These are phyloP conservation scores for Arachis stenosperma DNA, from an alignment of 306 rosid species.

Conservation along the genomic window DNA sequence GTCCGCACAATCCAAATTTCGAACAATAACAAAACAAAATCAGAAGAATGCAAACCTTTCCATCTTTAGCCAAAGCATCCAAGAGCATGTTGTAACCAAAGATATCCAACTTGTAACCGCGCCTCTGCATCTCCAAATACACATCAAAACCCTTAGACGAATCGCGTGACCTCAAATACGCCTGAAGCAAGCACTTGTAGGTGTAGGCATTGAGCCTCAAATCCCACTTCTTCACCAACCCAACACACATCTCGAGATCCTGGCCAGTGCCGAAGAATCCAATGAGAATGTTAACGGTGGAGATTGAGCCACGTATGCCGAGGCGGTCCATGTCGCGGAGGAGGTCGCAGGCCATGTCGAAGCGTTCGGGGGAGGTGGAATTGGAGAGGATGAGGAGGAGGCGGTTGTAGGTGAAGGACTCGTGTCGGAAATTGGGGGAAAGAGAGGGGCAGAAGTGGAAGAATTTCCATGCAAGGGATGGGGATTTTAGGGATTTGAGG, in stretches of 20 bases:
- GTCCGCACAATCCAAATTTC: background rate
- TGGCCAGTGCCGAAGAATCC: slow-evolving; percentile 60
- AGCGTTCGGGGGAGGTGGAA: slow-evolving; percentile 56
- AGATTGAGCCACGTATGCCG: slow-evolving; percentile 64
- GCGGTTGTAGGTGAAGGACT: slow-evolving; percentile 77
- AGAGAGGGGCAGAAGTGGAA: slow-evolving; percentile 79
- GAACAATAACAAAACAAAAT: background rate
- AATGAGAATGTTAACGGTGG: slow-evolving; percentile 77
- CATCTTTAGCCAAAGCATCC: slow-evolving; percentile 78
- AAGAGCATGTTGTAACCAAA: slow-evolving; percentile 80
- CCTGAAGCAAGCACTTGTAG: slow-evolving; percentile 90
- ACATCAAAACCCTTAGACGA: slow-evolving; percentile 55
- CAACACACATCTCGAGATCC: slow-evolving; percentile 59
- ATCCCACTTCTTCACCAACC: slow-evolving; percentile 77
- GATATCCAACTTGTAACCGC: slow-evolving; percentile 68
- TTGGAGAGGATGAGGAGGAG: slow-evolving; percentile 83
- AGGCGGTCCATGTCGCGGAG: slow-evolving; percentile 63
- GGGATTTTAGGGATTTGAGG: slow-evolving; percentile 65
- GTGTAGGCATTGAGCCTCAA: slow-evolving; percentile 72
- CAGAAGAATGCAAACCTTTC: slow-evolving; percentile 52
- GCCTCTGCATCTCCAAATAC: slow-evolving; percentile 58
- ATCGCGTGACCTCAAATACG: slow-evolving; percentile 66
- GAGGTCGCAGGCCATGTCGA: slow-evolving; percentile 57
- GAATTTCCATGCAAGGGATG: slow-evolving; percentile 71
- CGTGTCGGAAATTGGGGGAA: slow-evolving; percentile 67